phyloP scores from a whole-genome alignment of 23 red algal species.

The Cyanidium caldarium region DNA sequence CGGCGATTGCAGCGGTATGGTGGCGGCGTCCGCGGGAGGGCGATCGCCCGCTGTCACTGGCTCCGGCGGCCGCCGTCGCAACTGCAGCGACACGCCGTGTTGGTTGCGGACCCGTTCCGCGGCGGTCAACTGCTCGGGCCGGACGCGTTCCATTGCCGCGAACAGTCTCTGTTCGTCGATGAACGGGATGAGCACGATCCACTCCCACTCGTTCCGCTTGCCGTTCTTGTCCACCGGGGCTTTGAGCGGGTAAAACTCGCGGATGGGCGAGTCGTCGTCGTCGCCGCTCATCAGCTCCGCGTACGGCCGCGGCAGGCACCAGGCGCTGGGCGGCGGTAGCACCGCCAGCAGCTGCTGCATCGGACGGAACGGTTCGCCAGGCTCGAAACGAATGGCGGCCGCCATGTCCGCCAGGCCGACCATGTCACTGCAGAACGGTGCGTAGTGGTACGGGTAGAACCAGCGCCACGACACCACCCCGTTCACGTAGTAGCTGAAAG shows the following conservation, averaged over 20 bases:
- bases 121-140: constrained; percentile 8
- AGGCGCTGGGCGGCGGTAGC: constrained; percentile 37
- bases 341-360: constrained; percentile 77
- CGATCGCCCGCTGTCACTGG: neutral
- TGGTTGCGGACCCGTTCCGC: constrained; percentile 32
- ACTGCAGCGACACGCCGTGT: constrained; percentile 14
- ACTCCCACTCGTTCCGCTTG: constrained; percentile 92
- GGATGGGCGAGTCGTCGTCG: constrained; percentile 40
- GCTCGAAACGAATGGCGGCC: constrained; percentile 14
- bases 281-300: constrained; percentile 40
- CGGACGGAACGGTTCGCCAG: constrained; percentile 46
- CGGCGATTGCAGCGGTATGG: constrained; percentile 19
- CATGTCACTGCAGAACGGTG: constrained; percentile 73
- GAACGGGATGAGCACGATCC: constrained; percentile 81
- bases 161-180: constrained; percentile 59
- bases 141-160: constrained; percentile 24
- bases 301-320: constrained; percentile 66
- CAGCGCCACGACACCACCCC: constrained; percentile 75
- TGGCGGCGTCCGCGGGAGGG: neutral
- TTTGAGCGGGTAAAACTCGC: constrained; percentile 46
- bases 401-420: constrained; percentile 24
- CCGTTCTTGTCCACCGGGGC: constrained; percentile 75
- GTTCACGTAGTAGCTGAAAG: constrained; percentile 64
- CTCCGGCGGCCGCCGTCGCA: neutral
- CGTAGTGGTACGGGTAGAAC: constrained; percentile 97